Base-by-base conservation (phyloP, 139 green algal genomes). In the Diplosphaera chodatii region DNA sequence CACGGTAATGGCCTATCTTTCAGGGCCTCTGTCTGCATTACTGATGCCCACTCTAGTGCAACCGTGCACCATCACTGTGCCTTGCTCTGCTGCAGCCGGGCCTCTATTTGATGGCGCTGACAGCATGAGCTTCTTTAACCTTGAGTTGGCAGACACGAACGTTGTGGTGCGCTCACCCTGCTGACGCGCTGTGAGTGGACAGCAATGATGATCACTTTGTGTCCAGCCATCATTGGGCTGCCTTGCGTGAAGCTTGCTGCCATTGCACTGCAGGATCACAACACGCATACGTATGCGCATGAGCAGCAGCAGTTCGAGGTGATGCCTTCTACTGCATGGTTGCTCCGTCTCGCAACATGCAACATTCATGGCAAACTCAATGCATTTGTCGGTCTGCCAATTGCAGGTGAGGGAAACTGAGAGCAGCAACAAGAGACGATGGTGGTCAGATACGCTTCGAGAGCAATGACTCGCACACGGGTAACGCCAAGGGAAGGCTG, bases 141-240 rank as follows among this genome's bases (percentile, higher is more conserved):
- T 98, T 40, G 94, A 98, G 81, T 84, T 98, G 29, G 63, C 73
- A 8, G 90, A 98, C 80, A 98, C 94, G 30, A 98, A 98, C 64
- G 81, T 95, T 13, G 76, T 84, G 13, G 48, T 59, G 48, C 13
- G 48, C 37, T 59, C 37, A 21, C 37, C 37, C 37, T 48, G 37
- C 37, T 21, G 8, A 21, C 13, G 37, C 37, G 8, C 10, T 48
- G 37, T 48, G 13, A 21, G 13, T 48, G 37, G 8, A 21, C 13
- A 21, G 37, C 8, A 48, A n/a, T n/a, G n/a, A n/a, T n/a, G n/a
- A n/a, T n/a, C n/a, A n/a, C n/a, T n/a, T n/a, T n/a, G n/a, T n/a
- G n/a, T n/a, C n/a, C n/a, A n/a, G n/a, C n/a, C n/a, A n/a, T n/a
- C n/a, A 8, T 48, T 48, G 13, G 37, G 13, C 13, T 8, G 8